Percentiles rank a stretch among this genome's conserved stretches.
These are phyloP conservation scores for Crucibulum laeve DNA, from an alignment of 768 basidiomycete genomes.

Conservation along the genomic window DNA sequence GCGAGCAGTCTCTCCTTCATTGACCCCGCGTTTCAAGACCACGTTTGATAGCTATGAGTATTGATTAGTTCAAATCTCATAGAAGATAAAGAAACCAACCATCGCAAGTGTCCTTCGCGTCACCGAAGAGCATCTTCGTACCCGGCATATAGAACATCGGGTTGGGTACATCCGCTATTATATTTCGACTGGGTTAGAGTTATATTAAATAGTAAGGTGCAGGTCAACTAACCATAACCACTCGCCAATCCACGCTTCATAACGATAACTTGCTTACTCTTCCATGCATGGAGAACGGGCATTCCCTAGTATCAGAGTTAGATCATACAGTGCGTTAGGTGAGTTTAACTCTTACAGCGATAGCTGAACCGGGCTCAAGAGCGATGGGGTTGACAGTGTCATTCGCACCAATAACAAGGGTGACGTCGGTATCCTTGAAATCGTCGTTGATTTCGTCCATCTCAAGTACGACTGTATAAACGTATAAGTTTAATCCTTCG, in stretches of 20 bases:
- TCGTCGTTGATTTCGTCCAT: constrained; percentile 97
- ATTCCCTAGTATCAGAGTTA: constrained; percentile 49
- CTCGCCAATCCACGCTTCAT: constrained; percentile 92
- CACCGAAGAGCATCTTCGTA: constrained; percentile 89
- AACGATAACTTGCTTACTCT: constrained; percentile 87
- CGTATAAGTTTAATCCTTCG: constrained; percentile 3
- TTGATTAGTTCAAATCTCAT: neutral
- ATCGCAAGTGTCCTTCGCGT: constrained; percentile 88
- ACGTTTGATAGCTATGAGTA: constrained; percentile 48
- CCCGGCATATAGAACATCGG: constrained; percentile 93
- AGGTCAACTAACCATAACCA: constrained; percentile 65
- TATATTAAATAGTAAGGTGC: too few relatives aligned
- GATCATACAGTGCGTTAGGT: neutral
- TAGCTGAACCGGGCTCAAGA: constrained; percentile 79
- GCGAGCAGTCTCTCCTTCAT: too few relatives aligned
- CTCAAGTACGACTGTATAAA: constrained; percentile 71
- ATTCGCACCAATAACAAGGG: constrained; percentile 87
- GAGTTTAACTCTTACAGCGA: constrained; percentile 44
- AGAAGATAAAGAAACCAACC: constrained; percentile 34
- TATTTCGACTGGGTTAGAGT: neutral
- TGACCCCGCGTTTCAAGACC: constrained; percentile 38
- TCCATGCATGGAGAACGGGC: constrained; percentile 91
- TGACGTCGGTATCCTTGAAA: constrained; percentile 85
- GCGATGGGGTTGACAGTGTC: constrained; percentile 92
- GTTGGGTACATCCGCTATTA: constrained; percentile 81